Base-by-base conservation (phyloP, 495 filamentous ascomycete genomes). In the Talaromyces trachyspermus region DNA sequence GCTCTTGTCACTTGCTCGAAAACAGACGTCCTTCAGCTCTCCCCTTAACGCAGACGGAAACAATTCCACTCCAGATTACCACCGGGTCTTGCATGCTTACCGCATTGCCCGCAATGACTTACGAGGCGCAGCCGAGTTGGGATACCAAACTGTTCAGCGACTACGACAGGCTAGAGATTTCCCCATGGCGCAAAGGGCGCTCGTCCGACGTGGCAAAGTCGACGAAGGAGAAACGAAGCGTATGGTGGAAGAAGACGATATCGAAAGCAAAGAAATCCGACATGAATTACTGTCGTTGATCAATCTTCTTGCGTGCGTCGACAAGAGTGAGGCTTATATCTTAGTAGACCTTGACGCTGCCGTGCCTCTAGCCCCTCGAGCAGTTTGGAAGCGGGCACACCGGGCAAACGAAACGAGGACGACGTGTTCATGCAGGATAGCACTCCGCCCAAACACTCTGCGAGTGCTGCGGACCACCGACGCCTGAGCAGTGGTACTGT, bases 51-150 rank as follows among this genome's bases (percentile, higher is more conserved):
- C 55, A 9, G 62, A 57, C 23, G 60, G 43, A 35, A 43, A 46
- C 41, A 59, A 65, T 29, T 52, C 42, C 48, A 61, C 63, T 1
- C 64, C 66, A 0, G 70, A 74, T 5, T 90, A 85, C 63, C 84
- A 84, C 57, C 84, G 88, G 54, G 81, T 95, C 35, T 78, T 97
- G 22, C 92, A 95, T 54, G 80, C 89, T 17, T 97, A 88, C 76
- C 81, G 94, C 43, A 81, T 95, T 47, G 78, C 79, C 52, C 84
- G 82, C 42, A 76, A 79, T 46, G 87, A 98, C 61, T 92, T 86
- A 66, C 86, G 90, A 29, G 92, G 91, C 40, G 92, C 87, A 2
- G 89, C 92, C 0, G 77, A 83, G 36, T 76, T 89, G 36, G 74
- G 94, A 19, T 74, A 89, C 30, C 73, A 80, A 40, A 72, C 73